phyloP scores from a whole-genome alignment of 768 basidiomycete species.

The Panaeolus cyanescens region DNA sequence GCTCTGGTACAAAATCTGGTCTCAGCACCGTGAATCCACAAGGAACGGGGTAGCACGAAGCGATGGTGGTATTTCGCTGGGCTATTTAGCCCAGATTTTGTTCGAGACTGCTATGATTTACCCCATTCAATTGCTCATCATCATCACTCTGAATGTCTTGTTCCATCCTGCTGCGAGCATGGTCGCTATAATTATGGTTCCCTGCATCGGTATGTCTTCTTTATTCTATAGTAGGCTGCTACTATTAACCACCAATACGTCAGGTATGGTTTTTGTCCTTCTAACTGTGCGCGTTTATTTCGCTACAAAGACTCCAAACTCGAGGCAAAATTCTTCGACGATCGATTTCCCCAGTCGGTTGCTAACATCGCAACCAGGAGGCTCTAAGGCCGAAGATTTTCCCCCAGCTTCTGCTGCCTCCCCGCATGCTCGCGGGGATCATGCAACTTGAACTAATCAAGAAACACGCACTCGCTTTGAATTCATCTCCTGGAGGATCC shows the following conservation, averaged over 20 bases:
- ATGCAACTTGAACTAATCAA: no score
- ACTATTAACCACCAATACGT: background rate
- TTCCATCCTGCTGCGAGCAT: slow-evolving; percentile 16
- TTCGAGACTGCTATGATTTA: slow-evolving; percentile 26
- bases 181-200: slow-evolving; percentile 11
- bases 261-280: slow-evolving; percentile 23
- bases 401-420: no score
- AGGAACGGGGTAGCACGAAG: slow-evolving; percentile 14
- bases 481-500: no score
- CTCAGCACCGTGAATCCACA: slow-evolving; percentile 21
- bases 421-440: no score
- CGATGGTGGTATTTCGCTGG: background rate
- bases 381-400: no score
- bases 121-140: slow-evolving; percentile 19
- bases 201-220: slow-evolving; percentile 20
- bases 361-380: background rate
- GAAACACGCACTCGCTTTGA: no score
- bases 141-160: slow-evolving; percentile 15
- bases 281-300: slow-evolving; percentile 20
- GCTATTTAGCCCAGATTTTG: slow-evolving; percentile 13
- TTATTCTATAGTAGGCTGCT: background rate
- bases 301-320: background rate
- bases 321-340: background rate
- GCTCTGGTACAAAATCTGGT: slow-evolving; percentile 26
- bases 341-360: background rate